These are phyloP conservation scores for Magnusiomyces magnusii DNA, from an alignment of 1,139 yeast species.

Conservation along the genomic window DNA sequence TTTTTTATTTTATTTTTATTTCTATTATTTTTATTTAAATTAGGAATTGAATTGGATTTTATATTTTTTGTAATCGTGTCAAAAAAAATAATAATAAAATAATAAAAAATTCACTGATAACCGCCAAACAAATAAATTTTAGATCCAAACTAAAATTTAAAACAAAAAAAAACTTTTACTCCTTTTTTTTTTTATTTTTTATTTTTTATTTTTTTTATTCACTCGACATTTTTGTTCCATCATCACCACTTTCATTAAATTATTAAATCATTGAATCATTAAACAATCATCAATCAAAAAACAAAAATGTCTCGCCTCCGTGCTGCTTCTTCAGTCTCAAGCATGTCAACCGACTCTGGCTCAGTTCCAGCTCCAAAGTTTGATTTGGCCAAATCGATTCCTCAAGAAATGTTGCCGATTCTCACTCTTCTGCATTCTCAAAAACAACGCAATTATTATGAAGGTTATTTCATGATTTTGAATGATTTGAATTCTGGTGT, in stretches of 20 bases:
- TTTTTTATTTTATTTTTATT: too few relatives aligned
- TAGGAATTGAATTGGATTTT: background rate
- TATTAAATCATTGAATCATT: background rate
- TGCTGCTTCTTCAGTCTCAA: background rate
- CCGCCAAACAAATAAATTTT: too few relatives aligned
- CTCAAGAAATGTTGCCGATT: conserved; percentile 48
- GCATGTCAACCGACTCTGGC: background rate
- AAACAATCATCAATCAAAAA: background rate
- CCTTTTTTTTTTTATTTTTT: too few relatives aligned
- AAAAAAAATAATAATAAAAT: too few relatives aligned
- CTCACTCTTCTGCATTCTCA: conserved; percentile 47
- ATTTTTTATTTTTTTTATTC: too few relatives aligned
- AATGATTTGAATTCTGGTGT: conserved; percentile 33
- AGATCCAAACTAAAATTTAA: too few relatives aligned
- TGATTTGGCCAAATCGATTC: conserved; percentile 33
- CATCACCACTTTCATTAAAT: background rate
- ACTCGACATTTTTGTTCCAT: background rate
- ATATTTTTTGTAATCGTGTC: too few relatives aligned
- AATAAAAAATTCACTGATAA: too few relatives aligned
- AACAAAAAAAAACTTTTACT: too few relatives aligned
- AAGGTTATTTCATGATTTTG: conserved; percentile 40
- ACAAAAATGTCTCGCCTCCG: background rate
- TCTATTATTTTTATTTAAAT: too few relatives aligned
- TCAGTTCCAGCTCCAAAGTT: conserved; percentile 6
- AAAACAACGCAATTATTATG: conserved; percentile 43